Evolutionary conservation across 2,329 filamentous ascomycete genomes (phyloP).

Genomic region (Aspergillus tamarii): DNA sequence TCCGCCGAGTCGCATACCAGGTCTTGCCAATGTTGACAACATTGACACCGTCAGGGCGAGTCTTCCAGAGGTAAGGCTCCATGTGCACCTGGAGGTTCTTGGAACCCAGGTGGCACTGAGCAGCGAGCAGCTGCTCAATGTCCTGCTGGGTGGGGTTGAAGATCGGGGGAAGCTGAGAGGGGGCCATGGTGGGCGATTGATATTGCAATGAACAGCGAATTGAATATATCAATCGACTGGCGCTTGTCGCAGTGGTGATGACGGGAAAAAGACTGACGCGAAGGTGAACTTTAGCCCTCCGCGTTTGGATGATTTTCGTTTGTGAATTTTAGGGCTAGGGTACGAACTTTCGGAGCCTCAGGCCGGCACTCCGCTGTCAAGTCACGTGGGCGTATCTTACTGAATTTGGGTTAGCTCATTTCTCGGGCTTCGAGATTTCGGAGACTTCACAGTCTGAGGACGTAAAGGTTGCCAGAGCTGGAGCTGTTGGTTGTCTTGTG

Average conservation of each 20-base stretch:
- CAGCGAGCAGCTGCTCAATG: conserved; percentile 98
- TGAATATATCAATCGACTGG: conserved; percentile 51
- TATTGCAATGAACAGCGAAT: conserved; percentile 38
- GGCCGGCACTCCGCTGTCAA: background rate
- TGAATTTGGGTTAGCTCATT: conserved; percentile 30
- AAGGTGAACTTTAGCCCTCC: conserved; percentile 31
- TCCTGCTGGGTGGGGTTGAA: conserved; percentile 98
- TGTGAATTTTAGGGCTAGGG: conserved; percentile 47
- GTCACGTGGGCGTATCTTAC: conserved; percentile 20
- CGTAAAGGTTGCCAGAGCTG: conserved; percentile 10
- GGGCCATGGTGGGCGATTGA: conserved; percentile 81
- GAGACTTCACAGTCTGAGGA: conserved; percentile 19
- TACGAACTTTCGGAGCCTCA: conserved; percentile 9
- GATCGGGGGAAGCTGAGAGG: conserved; percentile 86
- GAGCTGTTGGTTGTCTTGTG: conserved; percentile 8
- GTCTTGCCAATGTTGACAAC: conserved; percentile 99
- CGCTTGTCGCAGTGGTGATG: conserved; percentile 46
- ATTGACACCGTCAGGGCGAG: conserved; percentile 96
- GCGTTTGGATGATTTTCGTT: conserved; percentile 35
- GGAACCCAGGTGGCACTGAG: conserved; percentile 93
- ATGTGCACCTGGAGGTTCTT: conserved; percentile 99
- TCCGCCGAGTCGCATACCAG: conserved; percentile 66
- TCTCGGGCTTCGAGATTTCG: conserved; percentile 37
- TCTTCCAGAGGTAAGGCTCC: conserved; percentile 99
- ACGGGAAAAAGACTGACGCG: conserved; percentile 36